These are phyloP conservation scores for Pseudocercospora crystallina DNA, from an alignment of 2,329 filamentous ascomycete genomes.

Conservation along the genomic window DNA sequence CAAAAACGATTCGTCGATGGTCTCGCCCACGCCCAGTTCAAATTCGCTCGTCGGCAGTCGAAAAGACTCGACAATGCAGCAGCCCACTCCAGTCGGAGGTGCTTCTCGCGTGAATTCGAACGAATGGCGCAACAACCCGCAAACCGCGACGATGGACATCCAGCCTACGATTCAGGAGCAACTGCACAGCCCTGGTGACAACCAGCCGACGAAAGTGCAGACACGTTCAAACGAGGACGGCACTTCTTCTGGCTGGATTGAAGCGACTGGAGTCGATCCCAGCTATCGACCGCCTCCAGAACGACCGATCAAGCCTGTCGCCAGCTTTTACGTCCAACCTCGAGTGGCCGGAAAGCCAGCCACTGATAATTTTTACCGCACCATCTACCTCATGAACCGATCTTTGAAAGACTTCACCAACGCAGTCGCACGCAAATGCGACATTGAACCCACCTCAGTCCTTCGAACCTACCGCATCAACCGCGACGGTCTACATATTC, in stretches of 20 bases:
- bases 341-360: constrained; percentile 49
- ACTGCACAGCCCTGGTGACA: constrained; percentile 48
- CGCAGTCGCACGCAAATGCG: constrained; percentile 75
- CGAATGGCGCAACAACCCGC: constrained; percentile 53
- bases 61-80: constrained; percentile 44
- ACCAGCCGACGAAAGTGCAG: constrained; percentile 56
- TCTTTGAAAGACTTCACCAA: constrained; percentile 72
- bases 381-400: constrained; percentile 79
- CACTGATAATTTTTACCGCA: constrained; percentile 69
- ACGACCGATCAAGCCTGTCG: constrained; percentile 69
- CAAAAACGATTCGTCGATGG: constrained; percentile 56
- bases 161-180: constrained; percentile 44
- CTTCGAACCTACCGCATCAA: constrained; percentile 71
- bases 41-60: constrained; percentile 44
- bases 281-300: constrained; percentile 79
- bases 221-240: constrained; percentile 60
- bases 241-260: constrained; percentile 77
- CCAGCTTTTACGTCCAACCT: constrained; percentile 81
- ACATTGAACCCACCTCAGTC: constrained; percentile 71
- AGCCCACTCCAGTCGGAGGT: constrained; percentile 44
- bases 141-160: constrained; percentile 53
- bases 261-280: constrained; percentile 85
- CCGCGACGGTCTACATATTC: constrained; percentile 72
- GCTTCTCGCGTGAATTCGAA: constrained; percentile 47
- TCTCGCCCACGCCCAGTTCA: constrained; percentile 51